phyloP scores from a whole-genome alignment of 2,329 filamentous ascomycete genomes.

The Elsinoe australis region DNA sequence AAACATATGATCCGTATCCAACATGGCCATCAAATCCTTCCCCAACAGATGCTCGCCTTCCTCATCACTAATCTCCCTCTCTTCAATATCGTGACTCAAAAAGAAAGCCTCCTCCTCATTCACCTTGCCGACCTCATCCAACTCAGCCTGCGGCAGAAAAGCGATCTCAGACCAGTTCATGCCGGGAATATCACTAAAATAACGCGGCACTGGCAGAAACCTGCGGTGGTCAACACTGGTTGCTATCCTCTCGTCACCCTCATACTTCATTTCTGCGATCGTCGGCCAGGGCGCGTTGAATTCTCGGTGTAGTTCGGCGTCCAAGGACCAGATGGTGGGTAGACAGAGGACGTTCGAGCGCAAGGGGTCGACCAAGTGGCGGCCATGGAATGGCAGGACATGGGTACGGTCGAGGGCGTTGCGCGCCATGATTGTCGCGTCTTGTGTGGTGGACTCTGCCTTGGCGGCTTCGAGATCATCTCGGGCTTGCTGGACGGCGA shows the following conservation, averaged over 20 bases:
- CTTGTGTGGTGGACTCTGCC: slow-evolving; percentile 3
- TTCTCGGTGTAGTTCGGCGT: slow-evolving; percentile 24
- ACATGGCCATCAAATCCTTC: slow-evolving; percentile 21
- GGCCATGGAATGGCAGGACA: background rate
- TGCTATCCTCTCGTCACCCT: slow-evolving; percentile 41
- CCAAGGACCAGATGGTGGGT: slow-evolving; percentile 35
- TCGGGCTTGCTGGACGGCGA: slow-evolving; percentile 22
- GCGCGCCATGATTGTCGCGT: background rate
- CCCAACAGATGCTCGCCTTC: slow-evolving; percentile 23
- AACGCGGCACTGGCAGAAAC: slow-evolving; percentile 38
- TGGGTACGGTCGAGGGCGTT: background rate
- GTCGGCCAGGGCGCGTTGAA: slow-evolving; percentile 37
- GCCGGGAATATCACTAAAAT: slow-evolving; percentile 29
- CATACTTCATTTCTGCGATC: slow-evolving; percentile 39
- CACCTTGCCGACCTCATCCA: slow-evolving; percentile 32
- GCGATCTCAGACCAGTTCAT: slow-evolving; percentile 36
- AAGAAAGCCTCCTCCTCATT: slow-evolving; percentile 21
- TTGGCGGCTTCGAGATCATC: slow-evolving; percentile 8
- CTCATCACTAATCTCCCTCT: slow-evolving; percentile 22
- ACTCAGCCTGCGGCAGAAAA: slow-evolving; percentile 31
- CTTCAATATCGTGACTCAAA: slow-evolving; percentile 20
- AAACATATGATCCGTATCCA: slow-evolving; percentile 16
- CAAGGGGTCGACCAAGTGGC: slow-evolving; percentile 13
- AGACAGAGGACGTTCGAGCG: slow-evolving; percentile 30
- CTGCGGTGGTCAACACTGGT: slow-evolving; percentile 38